Percentiles rank a stretch among this genome's conserved stretches.
Evolutionary conservation across 2,329 filamentous ascomycete species (phyloP).

Genomic region (Camillea tinctor): DNA sequence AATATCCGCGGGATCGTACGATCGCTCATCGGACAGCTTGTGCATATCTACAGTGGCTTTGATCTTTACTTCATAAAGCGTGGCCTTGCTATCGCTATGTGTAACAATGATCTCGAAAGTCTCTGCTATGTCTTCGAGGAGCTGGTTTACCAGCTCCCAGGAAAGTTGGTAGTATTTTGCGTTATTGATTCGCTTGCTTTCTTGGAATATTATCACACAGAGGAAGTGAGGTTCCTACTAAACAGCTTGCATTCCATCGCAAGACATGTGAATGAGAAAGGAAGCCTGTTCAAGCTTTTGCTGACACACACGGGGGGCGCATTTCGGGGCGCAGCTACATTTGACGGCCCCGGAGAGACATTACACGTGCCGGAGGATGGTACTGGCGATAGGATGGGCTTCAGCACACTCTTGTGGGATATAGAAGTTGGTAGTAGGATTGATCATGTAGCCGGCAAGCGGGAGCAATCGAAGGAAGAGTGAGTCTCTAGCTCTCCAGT

Average conservation of each 20-base stretch:
- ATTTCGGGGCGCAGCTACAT: slow-evolving; percentile 5
- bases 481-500: too few species aligned
- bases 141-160: slow-evolving; percentile 9
- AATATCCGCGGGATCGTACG: slow-evolving; percentile 10
- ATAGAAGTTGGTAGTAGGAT: slow-evolving; percentile 6
- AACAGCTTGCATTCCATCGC: slow-evolving; percentile 4
- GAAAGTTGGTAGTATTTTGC: slow-evolving; percentile 6
- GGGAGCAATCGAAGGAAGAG: neutral
- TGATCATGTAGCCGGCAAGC: neutral
- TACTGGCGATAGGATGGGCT: slow-evolving; percentile 12
- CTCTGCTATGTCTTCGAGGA: slow-evolving; percentile 12
- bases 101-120: slow-evolving; percentile 4
- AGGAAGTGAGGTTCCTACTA: slow-evolving; percentile 6
- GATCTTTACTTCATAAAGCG: slow-evolving; percentile 12
- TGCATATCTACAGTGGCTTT: slow-evolving; percentile 4
- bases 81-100: slow-evolving; percentile 4
- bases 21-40: slow-evolving; percentile 12
- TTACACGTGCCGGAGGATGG: slow-evolving; percentile 11
- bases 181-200: slow-evolving; percentile 9
- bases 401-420: slow-evolving; percentile 13
- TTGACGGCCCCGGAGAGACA: slow-evolving; percentile 1
- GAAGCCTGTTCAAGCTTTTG: slow-evolving; percentile 10
- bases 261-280: slow-evolving; percentile 5
- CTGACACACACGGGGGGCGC: slow-evolving; percentile 8
- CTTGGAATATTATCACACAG: slow-evolving; percentile 6